Conservation (phyloP, 257 asterid genomes). For the Capsicum chinense region DNA sequence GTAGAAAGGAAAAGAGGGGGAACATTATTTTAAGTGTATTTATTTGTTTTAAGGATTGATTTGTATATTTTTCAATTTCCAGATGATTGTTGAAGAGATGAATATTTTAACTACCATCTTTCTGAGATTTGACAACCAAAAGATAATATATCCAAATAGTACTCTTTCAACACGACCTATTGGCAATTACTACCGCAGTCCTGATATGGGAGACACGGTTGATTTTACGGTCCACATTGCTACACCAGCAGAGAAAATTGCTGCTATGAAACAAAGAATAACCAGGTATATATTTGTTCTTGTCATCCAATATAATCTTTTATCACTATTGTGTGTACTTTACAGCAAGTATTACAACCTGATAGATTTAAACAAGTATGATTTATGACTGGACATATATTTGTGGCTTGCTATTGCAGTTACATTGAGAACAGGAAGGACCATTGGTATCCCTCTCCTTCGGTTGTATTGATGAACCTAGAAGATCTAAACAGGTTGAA, state of each 20-base stretch:
- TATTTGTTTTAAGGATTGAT: neutral
- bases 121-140: conserved; percentile 68
- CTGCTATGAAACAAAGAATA: conserved; percentile 56
- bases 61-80: conserved; percentile 21
- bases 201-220: conserved; percentile 79
- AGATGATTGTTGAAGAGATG: conserved; percentile 96
- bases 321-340: neutral
- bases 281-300: conserved; percentile 41
- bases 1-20: neutral
- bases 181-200: conserved; percentile 78
- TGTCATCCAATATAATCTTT: neutral
- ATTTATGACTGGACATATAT: neutral
- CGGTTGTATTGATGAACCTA: conserved; percentile 62
- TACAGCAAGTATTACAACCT: neutral
- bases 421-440: conserved; percentile 70
- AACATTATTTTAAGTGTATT: neutral
- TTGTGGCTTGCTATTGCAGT: conserved; percentile 25
- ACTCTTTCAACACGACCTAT: conserved; percentile 72
- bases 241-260: conserved; percentile 75
- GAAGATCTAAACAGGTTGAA: conserved; percentile 52
- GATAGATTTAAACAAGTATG: conserved; percentile 13
- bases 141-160: conserved; percentile 67
- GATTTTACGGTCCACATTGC: conserved; percentile 70
- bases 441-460: conserved; percentile 75
- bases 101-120: conserved; percentile 82